Conservation (phyloP, 148 eudicot species). For the Fallopia convolvulus region DNA sequence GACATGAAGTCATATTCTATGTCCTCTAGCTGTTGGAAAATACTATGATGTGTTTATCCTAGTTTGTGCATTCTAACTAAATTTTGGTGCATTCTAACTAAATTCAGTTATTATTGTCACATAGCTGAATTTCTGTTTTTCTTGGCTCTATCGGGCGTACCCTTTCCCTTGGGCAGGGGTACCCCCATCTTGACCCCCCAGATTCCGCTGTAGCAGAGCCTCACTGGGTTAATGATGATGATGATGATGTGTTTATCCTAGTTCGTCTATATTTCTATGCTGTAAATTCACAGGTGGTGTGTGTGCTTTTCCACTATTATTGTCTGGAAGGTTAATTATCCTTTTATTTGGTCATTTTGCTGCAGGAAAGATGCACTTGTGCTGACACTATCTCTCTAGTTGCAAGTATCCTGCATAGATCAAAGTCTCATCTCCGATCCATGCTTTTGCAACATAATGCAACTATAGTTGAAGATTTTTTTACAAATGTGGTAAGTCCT, state of each 20-base stretch:
- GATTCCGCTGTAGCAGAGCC: too few relatives aligned
- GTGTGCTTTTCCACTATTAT: neutral
- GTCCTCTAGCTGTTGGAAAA: neutral
- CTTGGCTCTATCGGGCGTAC: too few relatives aligned
- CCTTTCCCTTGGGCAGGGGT: too few relatives aligned
- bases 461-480: slow-evolving; percentile 80
- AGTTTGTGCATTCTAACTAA: too few relatives aligned
- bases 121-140: too few relatives aligned
- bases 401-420: slow-evolving; percentile 76
- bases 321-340: neutral
- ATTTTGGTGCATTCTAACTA: too few relatives aligned
- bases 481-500: slow-evolving; percentile 59
- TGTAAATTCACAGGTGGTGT: neutral
- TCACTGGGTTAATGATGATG: too few relatives aligned
- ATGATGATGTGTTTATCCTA: neutral
- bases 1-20: too few relatives aligned
- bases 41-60: neutral
- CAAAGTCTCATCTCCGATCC: slow-evolving; percentile 85
- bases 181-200: too few relatives aligned
- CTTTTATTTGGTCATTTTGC: slow-evolving; percentile 7
- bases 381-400: slow-evolving; percentile 80
- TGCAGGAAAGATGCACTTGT: slow-evolving; percentile 92
- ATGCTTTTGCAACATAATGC: slow-evolving; percentile 73
- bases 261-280: neutral
- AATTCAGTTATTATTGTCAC: too few relatives aligned